Evolutionary conservation across 2,329 filamentous ascomycete species (phyloP).

Genomic region (Fusarium guadeloupense): DNA sequence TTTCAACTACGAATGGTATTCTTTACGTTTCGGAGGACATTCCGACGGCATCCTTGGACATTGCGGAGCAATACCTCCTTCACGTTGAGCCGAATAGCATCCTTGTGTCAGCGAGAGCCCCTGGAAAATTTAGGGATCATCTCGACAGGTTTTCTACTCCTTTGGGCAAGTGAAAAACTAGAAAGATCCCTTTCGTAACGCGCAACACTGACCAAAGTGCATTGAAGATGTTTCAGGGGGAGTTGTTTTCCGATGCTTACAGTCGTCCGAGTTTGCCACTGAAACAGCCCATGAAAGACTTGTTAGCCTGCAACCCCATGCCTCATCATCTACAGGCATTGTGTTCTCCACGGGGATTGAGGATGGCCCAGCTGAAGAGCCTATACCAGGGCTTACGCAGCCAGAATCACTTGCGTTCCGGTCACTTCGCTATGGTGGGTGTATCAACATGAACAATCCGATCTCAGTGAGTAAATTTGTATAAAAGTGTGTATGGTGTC

Average conservation of each 20-base stretch:
- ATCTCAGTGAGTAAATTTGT: slow-evolving; percentile 63
- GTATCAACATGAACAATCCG: slow-evolving; percentile 77
- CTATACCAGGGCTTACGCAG: slow-evolving; percentile 51
- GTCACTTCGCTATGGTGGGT: slow-evolving; percentile 73
- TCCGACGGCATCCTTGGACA: slow-evolving; percentile 71
- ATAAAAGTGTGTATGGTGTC: background rate
- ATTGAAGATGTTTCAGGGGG: slow-evolving; percentile 6
- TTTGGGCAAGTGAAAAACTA: slow-evolving; percentile 13
- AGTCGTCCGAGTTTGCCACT: slow-evolving; percentile 77
- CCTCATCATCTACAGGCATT: slow-evolving; percentile 18
- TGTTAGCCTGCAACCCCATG: slow-evolving; percentile 50
- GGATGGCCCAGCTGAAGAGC: slow-evolving; percentile 1
- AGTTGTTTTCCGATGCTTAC: slow-evolving; percentile 69
- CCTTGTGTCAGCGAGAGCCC: slow-evolving; percentile 60
- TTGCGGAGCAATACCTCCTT: slow-evolving; percentile 69
- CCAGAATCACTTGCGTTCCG: slow-evolving; percentile 65
- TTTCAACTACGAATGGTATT: slow-evolving; percentile 73
- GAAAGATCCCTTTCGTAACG: background rate
- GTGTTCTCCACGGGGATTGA: slow-evolving; percentile 33
- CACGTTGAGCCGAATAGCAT: slow-evolving; percentile 65
- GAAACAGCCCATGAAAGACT: slow-evolving; percentile 74
- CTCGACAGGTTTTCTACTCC: slow-evolving; percentile 39
- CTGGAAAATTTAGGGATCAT: slow-evolving; percentile 50
- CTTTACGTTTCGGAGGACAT: slow-evolving; percentile 83
- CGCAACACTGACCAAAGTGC: background rate